Evolutionary conservation across 305 asterid genomes (phyloP).

Genomic region (Rubia tinctorum): DNA sequence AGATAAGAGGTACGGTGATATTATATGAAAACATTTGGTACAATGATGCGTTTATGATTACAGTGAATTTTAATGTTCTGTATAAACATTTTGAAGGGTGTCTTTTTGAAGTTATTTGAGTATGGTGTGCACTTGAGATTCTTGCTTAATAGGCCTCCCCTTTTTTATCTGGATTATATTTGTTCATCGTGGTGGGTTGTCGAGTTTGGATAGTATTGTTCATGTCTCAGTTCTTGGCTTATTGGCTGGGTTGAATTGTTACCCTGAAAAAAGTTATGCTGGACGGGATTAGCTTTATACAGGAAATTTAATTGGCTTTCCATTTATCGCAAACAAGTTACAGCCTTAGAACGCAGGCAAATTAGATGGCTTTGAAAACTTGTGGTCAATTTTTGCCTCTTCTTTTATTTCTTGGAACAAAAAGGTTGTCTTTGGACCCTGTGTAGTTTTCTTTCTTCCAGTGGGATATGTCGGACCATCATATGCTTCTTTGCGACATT

Average conservation of each 20-base stretch:
- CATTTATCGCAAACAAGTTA: too few species aligned
- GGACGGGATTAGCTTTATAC: not conserved
- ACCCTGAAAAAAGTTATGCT: not conserved
- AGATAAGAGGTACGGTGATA: constrained; percentile 66
- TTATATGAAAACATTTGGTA: not conserved
- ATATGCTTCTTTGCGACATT: not conserved
- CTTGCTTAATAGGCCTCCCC: not conserved
- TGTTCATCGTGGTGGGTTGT: not conserved
- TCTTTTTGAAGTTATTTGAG: too few species aligned
- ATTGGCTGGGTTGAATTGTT: not conserved
- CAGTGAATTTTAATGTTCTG: not conserved
- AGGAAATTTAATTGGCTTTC: not conserved
- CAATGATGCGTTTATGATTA: not conserved
- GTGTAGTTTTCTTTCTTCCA: not conserved
- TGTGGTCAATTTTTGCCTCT: not conserved
- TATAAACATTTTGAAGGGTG: not conserved
- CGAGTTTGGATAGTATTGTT: not conserved
- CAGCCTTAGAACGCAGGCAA: too few species aligned
- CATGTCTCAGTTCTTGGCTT: not conserved
- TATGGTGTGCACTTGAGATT: not conserved
- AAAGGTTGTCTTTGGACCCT: not conserved
- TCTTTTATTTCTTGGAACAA: not conserved
- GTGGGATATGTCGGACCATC: not conserved
- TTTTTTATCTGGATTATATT: too few species aligned
- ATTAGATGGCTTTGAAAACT: not conserved